Evolutionary conservation across 2,329 filamentous ascomycete genomes (phyloP), one percentile per base, ranked within the genome.

Genomic region (Xylaria sp.): DNA sequence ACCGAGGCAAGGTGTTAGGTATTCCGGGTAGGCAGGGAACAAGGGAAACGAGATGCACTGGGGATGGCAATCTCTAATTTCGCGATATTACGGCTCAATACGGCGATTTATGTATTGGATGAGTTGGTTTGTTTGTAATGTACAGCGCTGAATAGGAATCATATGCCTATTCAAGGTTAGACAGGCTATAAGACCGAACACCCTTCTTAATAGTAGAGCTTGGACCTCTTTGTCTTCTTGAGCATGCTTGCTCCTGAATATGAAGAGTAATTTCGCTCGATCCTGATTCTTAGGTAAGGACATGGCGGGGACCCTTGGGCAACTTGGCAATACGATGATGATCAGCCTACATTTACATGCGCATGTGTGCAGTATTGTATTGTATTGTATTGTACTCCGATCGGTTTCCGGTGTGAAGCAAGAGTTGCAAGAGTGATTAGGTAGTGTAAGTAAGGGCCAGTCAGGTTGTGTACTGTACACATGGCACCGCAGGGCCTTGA

Each of bases 121-220:
- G 15, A 5, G 12, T 14, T 40, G n/a, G n/a, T n/a, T n/a, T n/a
- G n/a, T n/a, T n/a, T n/a, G n/a, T n/a, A n/a, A n/a, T n/a, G n/a
- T n/a, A n/a, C n/a, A n/a, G n/a, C 12, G 42, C 31, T 23, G 38
- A 37, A 14, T 12, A 19, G 47, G n/a, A 25, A 25, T 31, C 28
- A 31, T 31, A 5, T 31, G 9, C 28, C 28, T 5, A 31, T 31
- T 31, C 9, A 31, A 40, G 37, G 23, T 4, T 4, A 19, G 42
- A n/a, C n/a, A 0, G n/a, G 17, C 7, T 40, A 58, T 58, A 40
- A 46, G 31, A 53, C n/a, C n/a, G 21, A 46, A 12, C 45, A 46
- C 49, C 57, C 57, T 17, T 40, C 33, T 17, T 49, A 40, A 47
- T 54, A 60, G 38, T 25, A 23, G 50, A 40, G 57, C 57, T 54